Base-by-base conservation (phyloP, 2,329 filamentous ascomycete species). In the Chlorencoelia australis region DNA sequence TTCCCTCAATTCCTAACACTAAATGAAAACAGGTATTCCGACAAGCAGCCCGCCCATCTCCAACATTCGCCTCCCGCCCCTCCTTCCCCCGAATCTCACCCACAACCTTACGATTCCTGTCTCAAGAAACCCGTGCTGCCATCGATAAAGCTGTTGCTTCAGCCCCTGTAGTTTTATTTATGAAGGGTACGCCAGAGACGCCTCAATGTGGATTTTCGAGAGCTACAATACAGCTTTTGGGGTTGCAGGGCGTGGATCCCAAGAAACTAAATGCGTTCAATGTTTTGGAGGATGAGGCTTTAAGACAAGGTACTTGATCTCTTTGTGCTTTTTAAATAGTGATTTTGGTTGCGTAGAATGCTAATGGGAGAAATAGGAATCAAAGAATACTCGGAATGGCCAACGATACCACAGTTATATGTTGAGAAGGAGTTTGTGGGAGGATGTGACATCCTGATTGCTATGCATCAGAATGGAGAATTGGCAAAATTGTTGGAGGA, bases 381-480 rank as follows among this genome's bases (percentile, higher is more conserved):
- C 67, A 98, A 98, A 66, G 89, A 98, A 64, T 98, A 91, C 69
- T 94, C 88, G 2, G 91, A 96, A 59, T 98, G 91, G 91, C 91
- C 91, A 10, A 98, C 91, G 14, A 96, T 98, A 58, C 91, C 91
- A 5, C 91, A 98, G 62, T 71, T 98, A 13, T 98, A 96, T 63
- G 71, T 98, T 34, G 77, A 93, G 45, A 89, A 89, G 65, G 89
- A 98, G 59, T 98, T 98, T 58, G 70, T 98, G 30, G 91, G 91
- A 37, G 91, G 91, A n/a, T 95, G 88, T 59, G 91, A 98, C 61
- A 98, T 98, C 47, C 62, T 98, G 51, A 81, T 96, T 59, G 82
- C 81, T 2, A 96, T 98, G 91, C 89, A 96, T 66, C 84, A 95
- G 64, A 93, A 85, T 56, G 91, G 91, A 18, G 87, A 93, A 50